Evolutionary conservation across 2,329 filamentous ascomycete species (phyloP), one percentile per base, ranked within the genome.

Genomic region (Calonectria crousiana): DNA sequence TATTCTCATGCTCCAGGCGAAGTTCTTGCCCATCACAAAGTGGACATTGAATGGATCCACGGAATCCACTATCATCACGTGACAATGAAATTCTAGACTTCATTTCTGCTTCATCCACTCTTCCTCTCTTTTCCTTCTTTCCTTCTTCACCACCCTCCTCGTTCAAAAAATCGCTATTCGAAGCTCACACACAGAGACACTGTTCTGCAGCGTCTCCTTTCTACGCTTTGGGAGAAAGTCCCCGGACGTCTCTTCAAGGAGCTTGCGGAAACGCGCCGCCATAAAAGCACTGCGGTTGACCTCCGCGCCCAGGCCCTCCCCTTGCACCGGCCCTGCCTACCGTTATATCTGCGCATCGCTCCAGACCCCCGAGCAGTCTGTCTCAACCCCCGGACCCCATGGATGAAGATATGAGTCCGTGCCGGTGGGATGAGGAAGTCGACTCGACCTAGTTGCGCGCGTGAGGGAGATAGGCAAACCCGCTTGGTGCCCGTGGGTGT

Each of bases 141-240:
- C 78, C 76, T 82, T 81, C 81, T 79, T 83, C 84, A 84, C 83
- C 87, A 88, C 92, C 93, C 83, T 94, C 92, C 95, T 98, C 96
- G 96, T 91, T 96, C 95, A 92, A 98, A 95, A 95, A 95, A 98
- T 98, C 96, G 96, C 96, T 94, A 93, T 98, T 97, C 95, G 94
- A 98, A 98, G 96, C 96, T 95, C 88, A 95, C 95, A 93, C 88
- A 98, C 95, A 93, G 95, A 94, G 89, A 91, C 83, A 69, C 74
- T 75, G 73, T 67, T 72, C 69, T 75, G 77, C 76, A 81, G 81
- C 81, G 78, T 85, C 78, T 86, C 83, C 84, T 82, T 81, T 68
- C 62, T 82, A 79, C 84, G 96, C 96, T 98, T 98, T 97, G 95
- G 96, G 96, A 98, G 96, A 98, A 98, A 98, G 96, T 98, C 96